A percentile compares a stretch with the other conserved stretches of the same genome.
Evolutionary conservation across 2,329 filamentous ascomycete genomes (phyloP).

Genomic region (Stemphylium beticola): DNA sequence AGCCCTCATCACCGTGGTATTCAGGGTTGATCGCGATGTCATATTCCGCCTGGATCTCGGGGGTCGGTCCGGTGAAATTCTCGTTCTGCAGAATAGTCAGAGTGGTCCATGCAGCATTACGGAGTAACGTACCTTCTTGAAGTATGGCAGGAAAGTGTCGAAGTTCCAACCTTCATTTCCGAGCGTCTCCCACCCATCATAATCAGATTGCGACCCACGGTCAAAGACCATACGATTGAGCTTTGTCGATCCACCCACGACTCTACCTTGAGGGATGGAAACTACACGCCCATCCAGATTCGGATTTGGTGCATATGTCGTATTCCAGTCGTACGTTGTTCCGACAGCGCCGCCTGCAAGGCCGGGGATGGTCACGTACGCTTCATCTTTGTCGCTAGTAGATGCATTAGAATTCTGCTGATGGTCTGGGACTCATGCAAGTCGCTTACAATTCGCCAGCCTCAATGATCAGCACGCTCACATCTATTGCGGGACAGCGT

Average conservation of each 20-base stretch:
- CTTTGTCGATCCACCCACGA: slow-evolving; percentile 35
- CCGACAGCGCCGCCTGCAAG: slow-evolving; percentile 32
- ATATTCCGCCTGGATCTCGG: slow-evolving; percentile 27
- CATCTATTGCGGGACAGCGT: slow-evolving; percentile 8
- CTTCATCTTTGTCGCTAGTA: slow-evolving; percentile 28
- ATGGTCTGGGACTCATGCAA: background rate
- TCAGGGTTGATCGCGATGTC: slow-evolving; percentile 21
- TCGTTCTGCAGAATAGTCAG: slow-evolving; percentile 25
- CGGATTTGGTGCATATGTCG: slow-evolving; percentile 20
- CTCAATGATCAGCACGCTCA: slow-evolving; percentile 32
- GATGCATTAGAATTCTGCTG: slow-evolving; percentile 6
- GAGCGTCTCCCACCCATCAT: slow-evolving; percentile 37
- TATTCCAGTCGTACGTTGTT: slow-evolving; percentile 37
- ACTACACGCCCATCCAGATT: slow-evolving; percentile 19
- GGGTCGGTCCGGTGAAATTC: slow-evolving; percentile 24
- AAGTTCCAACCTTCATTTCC: slow-evolving; percentile 39
- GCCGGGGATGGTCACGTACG: slow-evolving; percentile 31
- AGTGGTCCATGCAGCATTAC: background rate
- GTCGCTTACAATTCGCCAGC: slow-evolving; percentile 28
- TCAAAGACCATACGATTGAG: slow-evolving; percentile 51
- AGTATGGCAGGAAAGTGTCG: slow-evolving; percentile 32
- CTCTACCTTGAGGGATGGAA: slow-evolving; percentile 24
- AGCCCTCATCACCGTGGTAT: slow-evolving; percentile 23
- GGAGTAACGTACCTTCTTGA: slow-evolving; percentile 26
- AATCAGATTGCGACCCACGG: slow-evolving; percentile 37